These are phyloP conservation scores for Karstenula rhodostoma DNA, from an alignment of 2,329 filamentous ascomycete species.

Conservation along the genomic window DNA sequence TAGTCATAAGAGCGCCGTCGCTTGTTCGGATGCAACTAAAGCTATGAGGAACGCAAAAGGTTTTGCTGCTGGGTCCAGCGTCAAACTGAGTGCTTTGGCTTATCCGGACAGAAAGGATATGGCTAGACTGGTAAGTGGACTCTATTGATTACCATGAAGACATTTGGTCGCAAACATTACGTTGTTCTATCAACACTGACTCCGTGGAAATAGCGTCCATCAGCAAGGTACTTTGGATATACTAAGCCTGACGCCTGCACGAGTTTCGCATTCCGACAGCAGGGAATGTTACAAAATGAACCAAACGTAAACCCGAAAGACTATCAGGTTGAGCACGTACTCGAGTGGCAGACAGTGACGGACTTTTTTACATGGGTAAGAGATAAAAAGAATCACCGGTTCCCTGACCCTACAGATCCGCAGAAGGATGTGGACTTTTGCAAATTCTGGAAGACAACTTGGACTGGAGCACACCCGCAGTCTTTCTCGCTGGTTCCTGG, in stretches of 20 bases:
- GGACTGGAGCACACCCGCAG: not conserved
- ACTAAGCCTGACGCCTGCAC: not conserved
- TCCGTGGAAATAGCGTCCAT: not conserved
- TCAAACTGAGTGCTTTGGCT: not conserved
- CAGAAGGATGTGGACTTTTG: not conserved
- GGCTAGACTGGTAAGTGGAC: not conserved
- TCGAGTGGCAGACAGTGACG: slow-evolving; percentile 10
- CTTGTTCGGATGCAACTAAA: not conserved
- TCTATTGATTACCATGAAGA: no score
- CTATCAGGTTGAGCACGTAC: slow-evolving; percentile 10
- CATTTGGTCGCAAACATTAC: not conserved
- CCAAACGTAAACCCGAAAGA: not conserved
- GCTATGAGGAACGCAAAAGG: not conserved
- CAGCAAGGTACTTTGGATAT: not conserved
- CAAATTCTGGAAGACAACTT: slow-evolving; percentile 1
- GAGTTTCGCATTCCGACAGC: not conserved
- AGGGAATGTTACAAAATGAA: not conserved
- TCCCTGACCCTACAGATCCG: not conserved
- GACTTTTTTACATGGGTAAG: slow-evolving; percentile 2
- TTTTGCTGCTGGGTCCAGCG: no score
- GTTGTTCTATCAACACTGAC: not conserved
- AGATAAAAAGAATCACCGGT: not conserved
- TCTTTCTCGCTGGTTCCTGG: not conserved
- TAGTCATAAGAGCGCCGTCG: not conserved
- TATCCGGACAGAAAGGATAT: not conserved